Conservation (phyloP, 139 green algal genomes). For the Tetradesmus lagerheimii region DNA sequence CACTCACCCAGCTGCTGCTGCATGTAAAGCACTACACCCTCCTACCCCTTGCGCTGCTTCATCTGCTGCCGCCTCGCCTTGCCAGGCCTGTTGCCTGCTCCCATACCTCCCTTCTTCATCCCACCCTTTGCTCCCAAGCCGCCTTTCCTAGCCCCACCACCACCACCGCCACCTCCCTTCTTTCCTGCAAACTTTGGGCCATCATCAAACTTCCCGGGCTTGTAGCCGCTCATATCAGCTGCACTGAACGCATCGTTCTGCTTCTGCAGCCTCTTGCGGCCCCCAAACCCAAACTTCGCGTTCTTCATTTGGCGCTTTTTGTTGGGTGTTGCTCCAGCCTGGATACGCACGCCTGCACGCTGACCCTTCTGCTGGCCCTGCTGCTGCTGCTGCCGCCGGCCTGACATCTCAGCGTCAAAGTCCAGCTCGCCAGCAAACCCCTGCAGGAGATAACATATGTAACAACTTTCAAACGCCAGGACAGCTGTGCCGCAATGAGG, state of each 20-base stretch:
- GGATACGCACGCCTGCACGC: conserved; percentile 40
- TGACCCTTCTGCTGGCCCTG: conserved; percentile 35
- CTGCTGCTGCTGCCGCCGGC: conserved; percentile 25
- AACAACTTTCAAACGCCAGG: no score
- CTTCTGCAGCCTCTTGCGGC: conserved; percentile 86
- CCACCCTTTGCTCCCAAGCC: conserved; percentile 41
- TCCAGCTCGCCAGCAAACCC: conserved; percentile 83
- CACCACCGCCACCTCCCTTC: conserved; percentile 23
- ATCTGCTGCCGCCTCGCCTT: conserved; percentile 62
- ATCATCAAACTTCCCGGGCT: conserved; percentile 51
- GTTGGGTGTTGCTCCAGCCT: conserved; percentile 35
- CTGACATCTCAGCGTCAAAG: conserved; percentile 75
- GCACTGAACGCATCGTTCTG: conserved; percentile 91
- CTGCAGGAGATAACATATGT: conserved; percentile 27
- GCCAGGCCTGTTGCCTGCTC: conserved; percentile 56
- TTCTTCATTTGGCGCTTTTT: conserved; percentile 74
- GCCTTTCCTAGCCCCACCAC: conserved; percentile 43
- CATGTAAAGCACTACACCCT: neutral
- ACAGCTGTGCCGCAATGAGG: no score
- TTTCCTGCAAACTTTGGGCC: conserved; percentile 29
- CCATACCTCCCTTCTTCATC: conserved; percentile 42
- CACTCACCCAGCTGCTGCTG: neutral
- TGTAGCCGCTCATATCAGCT: conserved; percentile 84
- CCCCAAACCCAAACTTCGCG: conserved; percentile 91
- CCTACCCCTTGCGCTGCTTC: conserved; percentile 25